Percentiles rank a stretch among this genome's conserved stretches.
Conservation (phyloP, 2,329 filamentous ascomycete genomes). For the Ophiocordyceps unilateralis region DNA sequence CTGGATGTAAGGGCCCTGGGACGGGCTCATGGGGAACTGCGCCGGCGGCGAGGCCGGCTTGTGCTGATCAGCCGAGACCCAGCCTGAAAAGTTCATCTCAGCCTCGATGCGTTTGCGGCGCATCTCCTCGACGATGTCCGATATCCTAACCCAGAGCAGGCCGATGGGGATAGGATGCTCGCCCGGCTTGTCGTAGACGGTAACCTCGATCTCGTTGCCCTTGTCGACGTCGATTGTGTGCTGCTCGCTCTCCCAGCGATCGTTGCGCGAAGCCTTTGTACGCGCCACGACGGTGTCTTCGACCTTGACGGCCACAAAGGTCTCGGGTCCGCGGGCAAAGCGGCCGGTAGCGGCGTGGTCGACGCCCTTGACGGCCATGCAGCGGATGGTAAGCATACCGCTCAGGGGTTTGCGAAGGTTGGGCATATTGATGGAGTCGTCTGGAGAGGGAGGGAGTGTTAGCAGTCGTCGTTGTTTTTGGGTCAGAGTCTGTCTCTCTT, state of each 20-base stretch:
- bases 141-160: constrained; percentile 90
- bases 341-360: constrained; percentile 74
- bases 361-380: constrained; percentile 82
- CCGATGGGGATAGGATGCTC: constrained; percentile 87
- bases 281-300: constrained; percentile 84
- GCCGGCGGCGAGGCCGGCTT: constrained; percentile 29
- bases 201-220: constrained; percentile 95
- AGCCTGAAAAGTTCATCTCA: constrained; percentile 84
- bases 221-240: constrained; percentile 94
- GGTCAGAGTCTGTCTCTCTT: neutral
- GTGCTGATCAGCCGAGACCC: constrained; percentile 89
- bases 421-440: constrained; percentile 90
- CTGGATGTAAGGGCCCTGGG: constrained; percentile 24
- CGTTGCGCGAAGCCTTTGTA: constrained; percentile 69
- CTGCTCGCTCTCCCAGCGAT: constrained; percentile 81
- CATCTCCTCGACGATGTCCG: constrained; percentile 95
- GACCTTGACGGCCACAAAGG: constrained; percentile 90
- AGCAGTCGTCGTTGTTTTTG: neutral
- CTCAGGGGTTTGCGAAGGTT: constrained; percentile 93
- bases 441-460: constrained; percentile 32
- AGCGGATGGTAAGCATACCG: constrained; percentile 70
- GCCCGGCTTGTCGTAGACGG: constrained; percentile 87
- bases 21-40: constrained; percentile 42
- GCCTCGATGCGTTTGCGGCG: constrained; percentile 92
- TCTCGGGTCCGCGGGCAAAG: constrained; percentile 84